Conservation (phyloP, 768 basidiomycete species). For the Trametes sanguinea region DNA sequence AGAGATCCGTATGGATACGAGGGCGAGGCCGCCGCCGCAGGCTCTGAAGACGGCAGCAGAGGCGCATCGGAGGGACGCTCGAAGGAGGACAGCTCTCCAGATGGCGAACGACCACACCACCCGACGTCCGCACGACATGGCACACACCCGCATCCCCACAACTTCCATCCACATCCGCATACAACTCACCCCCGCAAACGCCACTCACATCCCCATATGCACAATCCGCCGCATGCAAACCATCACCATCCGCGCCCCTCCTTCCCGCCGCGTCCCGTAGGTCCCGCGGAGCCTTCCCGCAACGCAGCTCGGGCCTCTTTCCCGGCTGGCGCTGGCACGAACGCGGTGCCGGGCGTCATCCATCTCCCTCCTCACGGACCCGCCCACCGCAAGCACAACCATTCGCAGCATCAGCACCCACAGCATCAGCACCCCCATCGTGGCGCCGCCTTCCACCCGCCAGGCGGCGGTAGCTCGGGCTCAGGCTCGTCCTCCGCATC, state of each 20-base stretch:
- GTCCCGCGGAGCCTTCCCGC: constrained; percentile 21
- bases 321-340: constrained; percentile 8
- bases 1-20: constrained; percentile 34
- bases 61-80: constrained; percentile 2
- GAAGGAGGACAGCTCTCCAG: constrained; percentile 11
- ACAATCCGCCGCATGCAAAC: constrained; percentile 13
- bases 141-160: constrained; percentile 5
- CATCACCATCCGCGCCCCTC: constrained; percentile 18
- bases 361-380: constrained; percentile 22
- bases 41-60: constrained; percentile 13
- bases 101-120: constrained; percentile 6
- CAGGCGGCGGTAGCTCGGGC: constrained; percentile 2
- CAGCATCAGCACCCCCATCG: constrained; percentile 16
- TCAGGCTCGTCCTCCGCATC: constrained; percentile 25
- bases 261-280: constrained; percentile 4
- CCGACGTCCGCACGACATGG: neutral
- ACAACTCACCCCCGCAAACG: constrained; percentile 27
- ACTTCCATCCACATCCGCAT: constrained; percentile 20
- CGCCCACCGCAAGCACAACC: constrained; percentile 8
- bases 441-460: constrained; percentile 14
- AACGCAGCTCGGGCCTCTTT: constrained; percentile 17
- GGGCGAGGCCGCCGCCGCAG: constrained; percentile 13
- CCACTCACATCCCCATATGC: constrained; percentile 26
- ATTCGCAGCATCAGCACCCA: constrained; percentile 3
- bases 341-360: constrained; percentile 29